Percentiles rank a stretch among this genome's conserved stretches.
Evolutionary conservation across 345 rosid species (phyloP).

Genomic region (Camelina neglecta): DNA sequence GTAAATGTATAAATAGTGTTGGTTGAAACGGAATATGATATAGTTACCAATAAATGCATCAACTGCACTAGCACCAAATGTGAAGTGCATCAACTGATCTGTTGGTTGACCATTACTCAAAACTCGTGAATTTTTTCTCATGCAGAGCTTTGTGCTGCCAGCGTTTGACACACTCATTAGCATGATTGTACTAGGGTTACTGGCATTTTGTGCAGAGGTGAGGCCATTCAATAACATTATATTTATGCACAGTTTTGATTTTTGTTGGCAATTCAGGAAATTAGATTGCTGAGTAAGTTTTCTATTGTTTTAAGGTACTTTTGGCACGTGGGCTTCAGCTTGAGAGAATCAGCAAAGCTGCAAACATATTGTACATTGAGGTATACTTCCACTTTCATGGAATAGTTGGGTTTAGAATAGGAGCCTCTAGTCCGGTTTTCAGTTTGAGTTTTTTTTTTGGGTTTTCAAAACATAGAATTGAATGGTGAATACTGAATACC

Average conservation of each 20-base stretch:
- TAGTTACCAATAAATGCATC: not conserved
- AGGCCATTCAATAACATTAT: slow-evolving; percentile 14
- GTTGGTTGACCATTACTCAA: not conserved
- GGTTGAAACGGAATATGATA: slow-evolving; percentile 3
- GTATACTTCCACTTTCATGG: slow-evolving; percentile 40
- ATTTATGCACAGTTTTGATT: not conserved
- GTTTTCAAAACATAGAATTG: not conserved
- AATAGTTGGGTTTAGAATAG: not conserved
- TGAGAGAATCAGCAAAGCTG: slow-evolving; percentile 83
- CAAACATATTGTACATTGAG: slow-evolving; percentile 72
- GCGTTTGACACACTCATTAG: slow-evolving; percentile 53
- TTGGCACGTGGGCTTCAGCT: slow-evolving; percentile 90
- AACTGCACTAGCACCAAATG: not conserved
- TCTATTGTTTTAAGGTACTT: slow-evolving; percentile 53
- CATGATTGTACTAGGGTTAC: slow-evolving; percentile 63
- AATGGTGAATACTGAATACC: not conserved
- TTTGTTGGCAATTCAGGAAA: slow-evolving; percentile 7
- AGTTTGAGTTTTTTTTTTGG: not conserved
- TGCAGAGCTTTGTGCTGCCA: slow-evolving; percentile 81
- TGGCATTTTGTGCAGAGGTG: slow-evolving; percentile 89
- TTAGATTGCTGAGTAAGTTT: not conserved
- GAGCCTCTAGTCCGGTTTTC: not conserved
- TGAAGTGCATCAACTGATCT: too few relatives aligned
- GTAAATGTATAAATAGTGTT: not conserved
- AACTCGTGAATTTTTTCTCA: slow-evolving; percentile 13